Conservation (phyloP, 441 rosid species). For the Gossypium schwendimanii region DNA sequence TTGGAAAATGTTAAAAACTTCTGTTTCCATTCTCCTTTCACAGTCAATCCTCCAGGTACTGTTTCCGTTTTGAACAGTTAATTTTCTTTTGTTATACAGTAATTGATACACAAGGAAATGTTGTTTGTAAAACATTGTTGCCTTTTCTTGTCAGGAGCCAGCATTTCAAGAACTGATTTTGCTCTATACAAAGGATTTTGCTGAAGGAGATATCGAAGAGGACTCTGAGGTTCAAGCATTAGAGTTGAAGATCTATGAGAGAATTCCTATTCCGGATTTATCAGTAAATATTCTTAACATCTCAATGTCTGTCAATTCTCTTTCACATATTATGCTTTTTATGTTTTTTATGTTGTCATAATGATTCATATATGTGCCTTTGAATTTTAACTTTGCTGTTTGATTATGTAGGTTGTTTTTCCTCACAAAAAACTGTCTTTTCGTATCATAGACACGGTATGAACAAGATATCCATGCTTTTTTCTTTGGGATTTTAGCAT, state of each 20-base stretch:
- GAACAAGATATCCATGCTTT: slow-evolving; percentile 10
- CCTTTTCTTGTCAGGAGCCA: slow-evolving; percentile 63
- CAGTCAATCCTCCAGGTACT: slow-evolving; percentile 78
- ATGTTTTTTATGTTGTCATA: not conserved
- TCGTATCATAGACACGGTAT: slow-evolving; percentile 93
- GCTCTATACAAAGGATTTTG: slow-evolving; percentile 61
- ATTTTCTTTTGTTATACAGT: slow-evolving; percentile 11
- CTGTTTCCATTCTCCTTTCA: slow-evolving; percentile 79
- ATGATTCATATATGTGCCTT: slow-evolving; percentile 9
- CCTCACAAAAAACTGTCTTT: slow-evolving; percentile 95
- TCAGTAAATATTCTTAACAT: slow-evolving; percentile 51
- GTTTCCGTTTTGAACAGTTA: slow-evolving; percentile 6
- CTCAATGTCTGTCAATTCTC: slow-evolving; percentile 27
- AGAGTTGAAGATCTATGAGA: slow-evolving; percentile 76
- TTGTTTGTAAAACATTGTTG: slow-evolving; percentile 17
- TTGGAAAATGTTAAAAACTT: slow-evolving; percentile 75
- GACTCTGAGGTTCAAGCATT: slow-evolving; percentile 52
- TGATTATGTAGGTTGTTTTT: slow-evolving; percentile 63
- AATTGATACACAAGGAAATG: not conserved
- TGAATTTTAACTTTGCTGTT: slow-evolving; percentile 20
- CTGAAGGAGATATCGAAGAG: slow-evolving; percentile 34
- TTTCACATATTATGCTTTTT: slow-evolving; percentile 10
- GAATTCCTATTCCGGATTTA: slow-evolving; percentile 89
- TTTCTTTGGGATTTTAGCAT: not conserved
- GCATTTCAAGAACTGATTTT: slow-evolving; percentile 84